Evolutionary conservation across 805 yeast genomes (phyloP).

Genomic region (Saccharomyces eubayanus): DNA sequence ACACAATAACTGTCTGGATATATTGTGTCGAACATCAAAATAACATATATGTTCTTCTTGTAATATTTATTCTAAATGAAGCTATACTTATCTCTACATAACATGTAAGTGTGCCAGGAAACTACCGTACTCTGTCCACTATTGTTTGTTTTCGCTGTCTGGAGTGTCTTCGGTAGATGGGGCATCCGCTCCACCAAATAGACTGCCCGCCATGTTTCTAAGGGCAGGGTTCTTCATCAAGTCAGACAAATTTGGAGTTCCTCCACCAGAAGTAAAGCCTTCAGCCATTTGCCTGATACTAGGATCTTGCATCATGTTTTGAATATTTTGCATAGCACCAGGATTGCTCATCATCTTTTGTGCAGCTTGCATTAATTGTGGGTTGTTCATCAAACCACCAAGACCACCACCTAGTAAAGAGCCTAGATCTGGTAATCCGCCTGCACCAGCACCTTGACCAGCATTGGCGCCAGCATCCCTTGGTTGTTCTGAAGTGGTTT

Average conservation of each 20-base stretch:
- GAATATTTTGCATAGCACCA: conserved; percentile 56
- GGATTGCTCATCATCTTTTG: conserved; percentile 85
- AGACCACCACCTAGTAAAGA: conserved; percentile 58
- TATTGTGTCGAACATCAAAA: neutral
- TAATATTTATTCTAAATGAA: neutral
- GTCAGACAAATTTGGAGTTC: conserved; percentile 52
- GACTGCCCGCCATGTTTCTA: conserved; percentile 59
- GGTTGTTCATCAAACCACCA: conserved; percentile 70
- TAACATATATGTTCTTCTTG: neutral
- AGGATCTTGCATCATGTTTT: conserved; percentile 71
- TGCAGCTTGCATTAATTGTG: conserved; percentile 86
- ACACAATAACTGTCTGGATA: neutral
- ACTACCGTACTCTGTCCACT: neutral
- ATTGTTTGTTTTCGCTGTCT: neutral
- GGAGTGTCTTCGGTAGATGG: neutral
- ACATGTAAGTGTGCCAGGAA: neutral
- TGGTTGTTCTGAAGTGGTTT: conserved; percentile 11
- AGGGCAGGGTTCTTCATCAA: conserved; percentile 77
- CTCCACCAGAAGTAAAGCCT: conserved; percentile 61
- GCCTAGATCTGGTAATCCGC: conserved; percentile 72
- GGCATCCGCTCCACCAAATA: conserved; percentile 47
- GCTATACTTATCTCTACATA: neutral
- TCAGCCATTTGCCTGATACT: conserved; percentile 77
- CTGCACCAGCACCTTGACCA: conserved; percentile 24
- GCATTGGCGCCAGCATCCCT: conserved; percentile 24